These are phyloP conservation scores for Magnaporthiopsis rhizophila DNA, from an alignment of 2,329 filamentous ascomycete species.

Conservation along the genomic window DNA sequence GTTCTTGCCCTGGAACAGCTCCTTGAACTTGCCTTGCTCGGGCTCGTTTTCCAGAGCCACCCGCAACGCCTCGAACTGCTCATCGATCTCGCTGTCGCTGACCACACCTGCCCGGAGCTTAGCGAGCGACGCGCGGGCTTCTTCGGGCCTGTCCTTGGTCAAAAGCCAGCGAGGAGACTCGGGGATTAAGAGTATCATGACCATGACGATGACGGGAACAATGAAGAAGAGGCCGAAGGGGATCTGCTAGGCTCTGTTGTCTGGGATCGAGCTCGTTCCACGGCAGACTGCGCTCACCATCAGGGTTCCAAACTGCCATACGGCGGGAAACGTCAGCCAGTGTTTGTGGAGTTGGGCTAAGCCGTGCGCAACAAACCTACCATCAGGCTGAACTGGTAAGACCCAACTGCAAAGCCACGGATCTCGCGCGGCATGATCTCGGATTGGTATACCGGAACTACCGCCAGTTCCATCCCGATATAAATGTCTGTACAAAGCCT, in stretches of 20 bases:
- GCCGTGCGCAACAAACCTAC: slow-evolving; percentile 11
- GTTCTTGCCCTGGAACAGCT: slow-evolving; percentile 29
- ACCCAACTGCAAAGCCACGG: slow-evolving; percentile 25
- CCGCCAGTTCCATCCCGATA: slow-evolving; percentile 30
- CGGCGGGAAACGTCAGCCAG: not conserved
- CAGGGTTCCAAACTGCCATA: slow-evolving; percentile 6
- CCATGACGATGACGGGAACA: slow-evolving; percentile 21
- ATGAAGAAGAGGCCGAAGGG: slow-evolving; percentile 27
- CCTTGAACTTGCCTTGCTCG: slow-evolving; percentile 27
- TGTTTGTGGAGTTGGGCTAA: no score
- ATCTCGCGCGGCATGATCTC: slow-evolving; percentile 22
- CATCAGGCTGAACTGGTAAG: slow-evolving; percentile 24
- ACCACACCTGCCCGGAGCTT: slow-evolving; percentile 12
- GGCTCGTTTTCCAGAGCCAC: not conserved
- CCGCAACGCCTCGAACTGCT: slow-evolving; percentile 2
- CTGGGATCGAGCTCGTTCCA: slow-evolving; percentile 20
- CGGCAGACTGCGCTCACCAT: slow-evolving; percentile 19
- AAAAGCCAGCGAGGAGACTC: slow-evolving; percentile 20
- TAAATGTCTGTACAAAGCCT: slow-evolving; percentile 19
- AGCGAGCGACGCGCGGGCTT: slow-evolving; percentile 8
- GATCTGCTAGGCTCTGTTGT: slow-evolving; percentile 25
- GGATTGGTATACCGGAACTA: slow-evolving; percentile 27
- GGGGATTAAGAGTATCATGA: slow-evolving; percentile 20
- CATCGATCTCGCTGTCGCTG: slow-evolving; percentile 10
- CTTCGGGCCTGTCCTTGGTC: slow-evolving; percentile 9